Evolutionary conservation across 192 early-diverging fungal genomes (phyloP).

Genomic region (Backusella tarrabulga): DNA sequence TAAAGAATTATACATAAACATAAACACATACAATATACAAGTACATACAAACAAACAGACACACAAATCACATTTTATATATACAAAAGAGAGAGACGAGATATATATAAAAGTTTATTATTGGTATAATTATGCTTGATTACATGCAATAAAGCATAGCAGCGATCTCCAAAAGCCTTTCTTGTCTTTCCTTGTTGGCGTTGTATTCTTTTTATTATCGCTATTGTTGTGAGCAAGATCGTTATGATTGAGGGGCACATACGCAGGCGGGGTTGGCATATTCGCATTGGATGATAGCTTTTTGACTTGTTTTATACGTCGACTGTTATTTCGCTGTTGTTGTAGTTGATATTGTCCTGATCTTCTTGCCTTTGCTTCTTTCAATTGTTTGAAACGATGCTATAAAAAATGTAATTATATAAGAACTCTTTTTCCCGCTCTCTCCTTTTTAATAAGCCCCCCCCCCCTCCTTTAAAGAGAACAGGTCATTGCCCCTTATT

Average conservation of each 20-base stretch:
- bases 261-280: conserved; percentile 14
- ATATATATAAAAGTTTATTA: background rate
- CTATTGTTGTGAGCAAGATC: background rate
- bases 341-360: background rate
- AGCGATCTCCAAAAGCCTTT: background rate
- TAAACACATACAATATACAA: background rate
- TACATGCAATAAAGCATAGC: conserved; percentile 8
- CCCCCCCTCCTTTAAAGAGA: background rate
- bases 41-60: background rate
- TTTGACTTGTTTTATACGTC: conserved; percentile 1
- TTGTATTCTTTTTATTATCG: background rate
- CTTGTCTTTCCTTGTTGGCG: background rate
- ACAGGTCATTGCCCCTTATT: background rate
- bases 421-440: background rate
- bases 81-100: background rate
- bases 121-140: background rate
- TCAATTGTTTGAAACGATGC: conserved; percentile 7
- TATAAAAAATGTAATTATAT: background rate
- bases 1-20: background rate
- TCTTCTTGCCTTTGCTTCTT: conserved; percentile 4
- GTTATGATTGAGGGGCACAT: conserved; percentile 1
- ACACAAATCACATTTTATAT: background rate
- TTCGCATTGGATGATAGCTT: background rate
- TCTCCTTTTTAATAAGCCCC: background rate
- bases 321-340: conserved; percentile 8